Evolutionary conservation across 805 yeast genomes (phyloP).

Genomic region (Metschnikowia amazonensis): DNA sequence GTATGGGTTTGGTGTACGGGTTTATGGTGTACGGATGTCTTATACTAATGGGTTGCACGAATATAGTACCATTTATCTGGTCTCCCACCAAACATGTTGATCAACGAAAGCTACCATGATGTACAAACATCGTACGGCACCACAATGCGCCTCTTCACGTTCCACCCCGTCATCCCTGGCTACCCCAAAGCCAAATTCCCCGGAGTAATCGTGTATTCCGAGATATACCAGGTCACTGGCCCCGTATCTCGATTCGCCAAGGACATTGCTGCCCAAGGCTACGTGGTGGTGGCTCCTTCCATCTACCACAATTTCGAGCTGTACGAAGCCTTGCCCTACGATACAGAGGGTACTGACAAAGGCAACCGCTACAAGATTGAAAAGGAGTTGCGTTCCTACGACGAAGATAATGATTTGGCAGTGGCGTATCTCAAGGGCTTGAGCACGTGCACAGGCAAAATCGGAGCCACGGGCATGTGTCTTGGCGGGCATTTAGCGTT

Average conservation of each 20-base stretch:
- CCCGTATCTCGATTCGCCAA: conserved; percentile 78
- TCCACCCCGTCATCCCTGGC: conserved; percentile 64
- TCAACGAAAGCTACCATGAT: conserved; percentile 62
- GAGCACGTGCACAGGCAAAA: conserved; percentile 63
- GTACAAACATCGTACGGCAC: conserved; percentile 64
- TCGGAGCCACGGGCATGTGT: conserved; percentile 87
- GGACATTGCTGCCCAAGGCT: conserved; percentile 76
- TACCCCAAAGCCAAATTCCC: conserved; percentile 81
- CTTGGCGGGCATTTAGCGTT: conserved; percentile 80
- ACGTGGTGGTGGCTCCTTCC: conserved; percentile 74
- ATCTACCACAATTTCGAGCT: conserved; percentile 71
- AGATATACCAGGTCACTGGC: conserved; percentile 79
- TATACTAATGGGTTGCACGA: no score
- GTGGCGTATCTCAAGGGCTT: conserved; percentile 58
- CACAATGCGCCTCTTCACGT: conserved; percentile 60
- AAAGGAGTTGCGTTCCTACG: conserved; percentile 68
- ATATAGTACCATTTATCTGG: no score
- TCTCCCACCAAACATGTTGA: no score
- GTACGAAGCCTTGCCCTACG: conserved; percentile 64
- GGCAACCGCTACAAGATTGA: conserved; percentile 66
- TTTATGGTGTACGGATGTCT: conserved; percentile 1
- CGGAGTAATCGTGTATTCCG: conserved; percentile 74
- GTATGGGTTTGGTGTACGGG: no score
- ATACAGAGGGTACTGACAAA: conserved; percentile 67
- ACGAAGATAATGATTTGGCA: conserved; percentile 64